Evolutionary conservation across 345 rosid species (phyloP), one percentile per base, ranked within the genome.

Genomic region (Bruguiera gymnorhiza): DNA sequence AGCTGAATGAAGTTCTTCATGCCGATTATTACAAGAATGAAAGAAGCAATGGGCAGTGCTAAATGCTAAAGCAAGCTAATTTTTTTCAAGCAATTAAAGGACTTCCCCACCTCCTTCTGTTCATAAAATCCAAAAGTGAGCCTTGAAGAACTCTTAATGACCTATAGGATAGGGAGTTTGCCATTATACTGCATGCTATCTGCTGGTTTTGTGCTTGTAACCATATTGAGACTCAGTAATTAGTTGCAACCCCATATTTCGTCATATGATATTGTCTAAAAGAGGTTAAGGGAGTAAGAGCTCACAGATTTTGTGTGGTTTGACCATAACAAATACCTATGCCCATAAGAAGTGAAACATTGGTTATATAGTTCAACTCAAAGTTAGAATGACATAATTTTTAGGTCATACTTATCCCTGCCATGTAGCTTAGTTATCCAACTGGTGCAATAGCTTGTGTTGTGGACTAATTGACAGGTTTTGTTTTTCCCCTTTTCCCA

Each of bases 401-500:
- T 39, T 43, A 3, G 5, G 19, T 43, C 5, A 3, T 3, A 13
- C 50, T 43, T 43, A 15, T 43, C 4, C 50, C 50, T 43, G 50
- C 50, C 50, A 43, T 43, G 19, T 43, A 13, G 18, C 3, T 13
- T 43, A 43, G 50, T 43, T 4, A 43, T 9, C 50, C 63, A 23
- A 36, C 19, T 50, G 3, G 21, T n/a, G 4, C 6, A 39, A 13
- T 5, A 46, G 30, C 55, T 57, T 39, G 16, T 50, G 52, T 64
- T 31, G 30, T 36, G 56, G 9, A 31, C 27, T 55, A 48, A 27
- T 60, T n/a, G 58, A 30, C 63, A 73, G 68, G 27, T 65, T 55
- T 10, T 29, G 62, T 30, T 67, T 60, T 19, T n/a, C 48, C 20
- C 23, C 4, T 74, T 39, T 68, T 32, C 57, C 68, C 88, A 95